Conservation (phyloP, 208 protist species). For the Crithidia brevicula region DNA sequence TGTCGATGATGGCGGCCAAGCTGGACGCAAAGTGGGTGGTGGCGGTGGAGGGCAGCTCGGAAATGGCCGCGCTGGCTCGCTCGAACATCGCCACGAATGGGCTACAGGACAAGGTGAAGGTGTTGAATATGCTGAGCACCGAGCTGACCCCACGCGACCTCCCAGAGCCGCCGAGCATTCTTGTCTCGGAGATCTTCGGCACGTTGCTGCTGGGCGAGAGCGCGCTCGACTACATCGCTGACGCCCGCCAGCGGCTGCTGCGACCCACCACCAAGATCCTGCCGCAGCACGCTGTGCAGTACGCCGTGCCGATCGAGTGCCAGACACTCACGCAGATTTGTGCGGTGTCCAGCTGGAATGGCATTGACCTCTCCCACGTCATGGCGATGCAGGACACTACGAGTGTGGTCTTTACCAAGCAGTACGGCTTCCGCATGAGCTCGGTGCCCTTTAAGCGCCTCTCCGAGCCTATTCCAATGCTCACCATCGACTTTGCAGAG, state of each 20-base stretch:
- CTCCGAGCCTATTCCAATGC: conserved; percentile 72
- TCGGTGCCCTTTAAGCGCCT: conserved; percentile 76
- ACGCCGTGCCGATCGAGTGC: conserved; percentile 91
- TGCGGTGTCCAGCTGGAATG: conserved; percentile 80
- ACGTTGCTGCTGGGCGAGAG: conserved; percentile 93
- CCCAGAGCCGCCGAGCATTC: conserved; percentile 71
- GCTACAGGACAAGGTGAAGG: conserved; percentile 67
- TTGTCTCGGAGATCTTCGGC: conserved; percentile 94
- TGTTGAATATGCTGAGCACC: conserved; percentile 91
- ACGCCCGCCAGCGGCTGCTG: conserved; percentile 80
- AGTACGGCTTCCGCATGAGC: conserved; percentile 93
- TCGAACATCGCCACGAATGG: conserved; percentile 83
- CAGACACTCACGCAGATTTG: conserved; percentile 74
- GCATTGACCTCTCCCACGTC: conserved; percentile 81
- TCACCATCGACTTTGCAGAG: conserved; percentile 84
- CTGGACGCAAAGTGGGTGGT: conserved; percentile 91
- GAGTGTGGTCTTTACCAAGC: conserved; percentile 93
- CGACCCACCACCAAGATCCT: conserved; percentile 73
- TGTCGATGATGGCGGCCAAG: conserved; percentile 92
- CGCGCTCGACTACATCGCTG: conserved; percentile 91
- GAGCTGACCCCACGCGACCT: conserved; percentile 72
- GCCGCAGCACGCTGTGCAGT: conserved; percentile 86
- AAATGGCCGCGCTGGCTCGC: conserved; percentile 83
- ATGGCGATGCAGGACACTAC: conserved; percentile 91
- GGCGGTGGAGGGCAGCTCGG: conserved; percentile 87